Evolutionary conservation across 192 early-diverging fungal genomes (phyloP), one percentile per base, ranked within the genome.

Genomic region (Dissophora globulifera): DNA sequence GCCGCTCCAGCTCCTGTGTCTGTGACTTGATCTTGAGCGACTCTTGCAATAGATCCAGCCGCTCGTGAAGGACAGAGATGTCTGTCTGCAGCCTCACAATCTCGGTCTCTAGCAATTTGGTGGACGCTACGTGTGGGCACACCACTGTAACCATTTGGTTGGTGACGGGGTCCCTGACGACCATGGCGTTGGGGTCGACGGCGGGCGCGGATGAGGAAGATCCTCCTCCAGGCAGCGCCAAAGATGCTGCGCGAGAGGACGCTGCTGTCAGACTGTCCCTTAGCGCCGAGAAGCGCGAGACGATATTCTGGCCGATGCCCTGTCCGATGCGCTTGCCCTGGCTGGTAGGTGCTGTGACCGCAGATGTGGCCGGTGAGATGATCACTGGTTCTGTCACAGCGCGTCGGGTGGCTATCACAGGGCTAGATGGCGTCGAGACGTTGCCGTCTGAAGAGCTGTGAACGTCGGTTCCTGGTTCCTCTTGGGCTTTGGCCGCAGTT

Each of bases 11-110:
- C 2, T 51, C 58, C 2, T 51, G 72, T 1, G 72, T 65, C 26
- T 67, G 63, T 1, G 63, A 59, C 22, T 43, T 76, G 26, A 66
- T 46, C 43, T 76, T 67, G 46, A 76, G 72, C 4, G 72, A 76
- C 35, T 67, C 58, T 50, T 76, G 72, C 15, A 76, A 50, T 3
- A 76, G 15, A 23, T 76, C 72, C 51, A 76, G 22, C 25, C 72
- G 57, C 40, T 76, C 72, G 27, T 76, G 72, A 2, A 76, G 47
- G 4, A 76, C 72, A 17, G 72, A 67, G n/a, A 76, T 57, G 2
- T 76, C 72, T 0, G 72, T 76, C 29, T 76, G 72, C 0, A 76
- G 52, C 0, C 64, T 62, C 1, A 76, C 58, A 6, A 67, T 51
- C 20, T 76, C 72, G 0, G 62, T 62, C 45, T 76, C 72, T 15